Evolutionary conservation across 2,329 filamentous ascomycete species (phyloP).

Genomic region (Ambrosiella beaveri): DNA sequence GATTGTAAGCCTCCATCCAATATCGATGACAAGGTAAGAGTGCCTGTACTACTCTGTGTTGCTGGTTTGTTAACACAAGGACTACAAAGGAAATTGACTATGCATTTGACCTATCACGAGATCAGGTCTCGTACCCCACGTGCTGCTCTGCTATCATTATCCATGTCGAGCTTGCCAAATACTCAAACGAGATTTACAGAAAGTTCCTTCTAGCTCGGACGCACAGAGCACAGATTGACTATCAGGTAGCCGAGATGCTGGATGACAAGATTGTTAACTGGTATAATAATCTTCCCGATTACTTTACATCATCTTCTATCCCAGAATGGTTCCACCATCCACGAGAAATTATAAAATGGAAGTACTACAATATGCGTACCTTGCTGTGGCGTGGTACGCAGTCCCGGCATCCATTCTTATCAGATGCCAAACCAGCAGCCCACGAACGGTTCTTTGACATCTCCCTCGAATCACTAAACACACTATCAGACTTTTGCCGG

Average conservation of each 20-base stretch:
- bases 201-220: conserved; percentile 24
- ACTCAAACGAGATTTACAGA: conserved; percentile 26
- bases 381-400: conserved; percentile 24
- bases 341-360: conserved; percentile 24
- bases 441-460: conserved; percentile 23
- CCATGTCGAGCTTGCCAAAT: conserved; percentile 24
- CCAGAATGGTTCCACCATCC: conserved; percentile 22
- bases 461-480: conserved; percentile 22
- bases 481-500: conserved; percentile 22
- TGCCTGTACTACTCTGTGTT: neutral
- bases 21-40: conserved; percentile 24
- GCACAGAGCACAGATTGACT: conserved; percentile 20
- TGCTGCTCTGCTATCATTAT: conserved; percentile 24
- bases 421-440: conserved; percentile 15
- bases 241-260: conserved; percentile 23
- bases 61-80: neutral
- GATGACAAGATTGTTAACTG: conserved; percentile 22
- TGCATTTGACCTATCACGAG: conserved; percentile 14
- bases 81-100: conserved; percentile 7
- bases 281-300: conserved; percentile 20
- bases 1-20: conserved; percentile 27
- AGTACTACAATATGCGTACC: conserved; percentile 26
- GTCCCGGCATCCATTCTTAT: conserved; percentile 20
- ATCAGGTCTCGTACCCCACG: conserved; percentile 22
- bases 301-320: conserved; percentile 19